These are phyloP conservation scores for Rhytidhysteron rufulum DNA, from an alignment of 2,329 filamentous ascomycete genomes.

Conservation along the genomic window DNA sequence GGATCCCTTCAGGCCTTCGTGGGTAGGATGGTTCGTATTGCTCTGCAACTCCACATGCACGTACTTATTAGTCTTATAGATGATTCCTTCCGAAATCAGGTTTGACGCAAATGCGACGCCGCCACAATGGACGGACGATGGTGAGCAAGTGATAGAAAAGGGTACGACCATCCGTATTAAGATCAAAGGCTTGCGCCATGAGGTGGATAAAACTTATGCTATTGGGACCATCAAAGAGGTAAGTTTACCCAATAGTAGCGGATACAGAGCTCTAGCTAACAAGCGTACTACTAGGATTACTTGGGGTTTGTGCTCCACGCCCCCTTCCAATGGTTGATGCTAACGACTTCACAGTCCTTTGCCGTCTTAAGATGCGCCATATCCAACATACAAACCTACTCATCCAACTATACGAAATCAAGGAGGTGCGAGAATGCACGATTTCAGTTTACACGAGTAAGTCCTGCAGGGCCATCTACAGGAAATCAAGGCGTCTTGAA, in stretches of 20 bases:
- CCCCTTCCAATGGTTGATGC: too few species aligned
- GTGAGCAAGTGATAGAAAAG: slow-evolving; percentile 88
- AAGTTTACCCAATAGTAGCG: slow-evolving; percentile 6
- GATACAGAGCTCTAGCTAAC: slow-evolving; percentile 11
- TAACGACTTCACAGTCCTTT: too few species aligned
- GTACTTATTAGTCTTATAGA: slow-evolving; percentile 48
- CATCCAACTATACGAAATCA: too few species aligned
- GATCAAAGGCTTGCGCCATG: slow-evolving; percentile 87
- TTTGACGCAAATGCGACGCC: slow-evolving; percentile 95
- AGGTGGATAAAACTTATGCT: slow-evolving; percentile 92
- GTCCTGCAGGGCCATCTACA: too few species aligned
- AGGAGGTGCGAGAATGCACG: too few species aligned
- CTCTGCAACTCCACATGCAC: slow-evolving; percentile 6
- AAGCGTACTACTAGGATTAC: slow-evolving; percentile 29
- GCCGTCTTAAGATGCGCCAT: too few species aligned
- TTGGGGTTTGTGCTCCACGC: too few species aligned
- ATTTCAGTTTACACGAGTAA: too few species aligned
- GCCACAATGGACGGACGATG: slow-evolving; percentile 94
- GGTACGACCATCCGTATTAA: slow-evolving; percentile 92
- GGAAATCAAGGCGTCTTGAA: too few species aligned
- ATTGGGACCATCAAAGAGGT: slow-evolving; percentile 93
- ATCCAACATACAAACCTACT: too few species aligned
- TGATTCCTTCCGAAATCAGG: slow-evolving; percentile 88
- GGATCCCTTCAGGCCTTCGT: slow-evolving; percentile 77
- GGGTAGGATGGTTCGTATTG: slow-evolving; percentile 67